Evolutionary conservation across 768 basidiomycete species (phyloP), one percentile per base, ranked within the genome.

Genomic region (Crucibulum laeve): DNA sequence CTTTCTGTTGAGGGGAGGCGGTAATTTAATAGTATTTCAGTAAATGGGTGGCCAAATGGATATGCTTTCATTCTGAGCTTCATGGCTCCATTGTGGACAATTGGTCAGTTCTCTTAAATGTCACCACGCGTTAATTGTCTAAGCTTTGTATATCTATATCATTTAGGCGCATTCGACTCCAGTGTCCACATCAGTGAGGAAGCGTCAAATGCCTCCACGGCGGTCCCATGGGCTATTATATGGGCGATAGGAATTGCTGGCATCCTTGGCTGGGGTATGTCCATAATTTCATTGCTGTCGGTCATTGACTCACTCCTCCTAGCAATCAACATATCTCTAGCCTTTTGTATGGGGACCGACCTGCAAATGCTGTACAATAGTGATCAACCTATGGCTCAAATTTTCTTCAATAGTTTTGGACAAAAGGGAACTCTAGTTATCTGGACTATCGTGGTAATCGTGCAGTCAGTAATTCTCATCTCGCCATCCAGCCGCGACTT

Each of bases 121-220:
- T 15, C 3, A 24, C 25, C 10, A 4, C 38, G 13, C 13, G 14
- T 8, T 8, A 10, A 13, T 8, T 8, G 25, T 24, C 36, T 37
- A 17, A 10, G 3, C 32, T 17, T 14, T 40, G 2, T 15, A 25
- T 28, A 11, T n/a, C n/a, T n/a, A n/a, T n/a, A n/a, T n/a, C n/a
- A n/a, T n/a, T n/a, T 51, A 65, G 70, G 62, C 37, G 70, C 60
- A 8, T 70, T 71, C 40, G 82, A 85, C 54, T 73, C 74, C 0
- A 70, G 67, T 40, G 77, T 85, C 0, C 82, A 85, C 49, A 83
- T 87, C 44, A 81, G 79, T 39, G 84, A 85, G 54, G 84, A 85
- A 56, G 82, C 81, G 1, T 69, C 74, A 0, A 89, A 89, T 51
- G 85, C 86, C 0, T 73, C 76, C 11, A 68, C 66, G 0, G 83